These are phyloP conservation scores for Exserohilum rostratum DNA, from an alignment of 2,329 filamentous ascomycete genomes.

Conservation along the genomic window DNA sequence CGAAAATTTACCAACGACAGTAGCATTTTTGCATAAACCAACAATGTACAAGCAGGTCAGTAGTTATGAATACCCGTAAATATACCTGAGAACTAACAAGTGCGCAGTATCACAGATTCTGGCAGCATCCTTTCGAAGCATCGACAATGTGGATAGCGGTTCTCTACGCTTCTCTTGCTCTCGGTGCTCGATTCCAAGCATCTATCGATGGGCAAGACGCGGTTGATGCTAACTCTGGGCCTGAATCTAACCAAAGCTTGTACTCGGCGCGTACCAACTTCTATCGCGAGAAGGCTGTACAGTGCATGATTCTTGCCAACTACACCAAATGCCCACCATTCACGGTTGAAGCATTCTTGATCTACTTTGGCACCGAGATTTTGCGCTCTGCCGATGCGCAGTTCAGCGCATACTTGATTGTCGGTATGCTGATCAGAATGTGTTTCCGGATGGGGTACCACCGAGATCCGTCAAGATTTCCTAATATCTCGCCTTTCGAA, in stretches of 20 bases:
- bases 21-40: slow-evolving; percentile 39
- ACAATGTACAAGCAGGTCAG: slow-evolving; percentile 37
- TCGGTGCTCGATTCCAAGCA: slow-evolving; percentile 35
- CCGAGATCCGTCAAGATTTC: slow-evolving; percentile 48
- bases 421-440: slow-evolving; percentile 40
- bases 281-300: slow-evolving; percentile 41
- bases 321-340: slow-evolving; percentile 45
- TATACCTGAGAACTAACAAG: slow-evolving; percentile 4
- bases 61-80: background rate
- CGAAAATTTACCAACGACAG: slow-evolving; percentile 2
- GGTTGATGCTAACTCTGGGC: background rate
- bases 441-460: slow-evolving; percentile 52
- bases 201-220: slow-evolving; percentile 16
- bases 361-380: slow-evolving; percentile 40
- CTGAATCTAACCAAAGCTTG: slow-evolving; percentile 18
- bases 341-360: slow-evolving; percentile 39
- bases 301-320: slow-evolving; percentile 42
- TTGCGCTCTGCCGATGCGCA: slow-evolving; percentile 38
- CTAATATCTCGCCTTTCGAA: slow-evolving; percentile 58
- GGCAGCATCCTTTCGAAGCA: slow-evolving; percentile 46
- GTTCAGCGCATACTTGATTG: slow-evolving; percentile 37
- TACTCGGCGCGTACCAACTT: slow-evolving; percentile 32
- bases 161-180: slow-evolving; percentile 50
- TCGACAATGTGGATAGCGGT: slow-evolving; percentile 54
- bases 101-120: slow-evolving; percentile 52